Base-by-base conservation (phyloP, 306 rosid species). In the Malus sylvestris region DNA sequence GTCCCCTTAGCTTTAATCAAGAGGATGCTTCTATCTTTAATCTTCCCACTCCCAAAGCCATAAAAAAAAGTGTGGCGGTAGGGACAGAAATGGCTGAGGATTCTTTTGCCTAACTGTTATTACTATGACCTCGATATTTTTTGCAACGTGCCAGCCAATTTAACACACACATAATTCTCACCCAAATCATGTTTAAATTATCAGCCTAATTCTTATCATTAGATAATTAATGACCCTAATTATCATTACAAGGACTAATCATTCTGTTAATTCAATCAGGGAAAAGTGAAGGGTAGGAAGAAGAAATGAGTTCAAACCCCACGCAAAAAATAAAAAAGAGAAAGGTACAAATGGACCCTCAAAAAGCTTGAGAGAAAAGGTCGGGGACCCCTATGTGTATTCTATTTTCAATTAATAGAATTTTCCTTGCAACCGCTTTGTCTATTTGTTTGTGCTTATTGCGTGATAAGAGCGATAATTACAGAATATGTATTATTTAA, bases 1-100 rank as follows among this genome's bases (percentile, higher is more conserved):
- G 74, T 81, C 81, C 85, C 85, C 64, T 45, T 45, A 1, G 19
- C 72, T 68, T 78, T 75, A 70, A 64, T 74, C 6, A 66, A 53
- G 61, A 75, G n/a, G 25, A 52, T 27, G 62, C 70, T 40, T 46
- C 63, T 52, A 20, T 57, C 22, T 10, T n/a, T n/a, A 8, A 20
- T 55, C 71, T 67, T 76, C 71, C 78, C 74, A 55, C 68, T 15
- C 6, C 60, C 44, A 68, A 58, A 45, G 57, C 29, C 66, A 6
- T 35, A 35, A 33, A 35, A 33, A 33, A 64, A 4, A 12, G 18
- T 11, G 1, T 32, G 30, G 10, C 53, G 4, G 61, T 66, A 23
- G 64, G 82, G 58, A 74, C 77, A 18, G 16, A 46, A 38, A 44
- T n/a, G 68, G 64, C 23, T 64, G 55, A 57, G 40, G 16, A 4